Evolutionary conservation across 306 rosid species (phyloP).

Genomic region (Urtica urens): DNA sequence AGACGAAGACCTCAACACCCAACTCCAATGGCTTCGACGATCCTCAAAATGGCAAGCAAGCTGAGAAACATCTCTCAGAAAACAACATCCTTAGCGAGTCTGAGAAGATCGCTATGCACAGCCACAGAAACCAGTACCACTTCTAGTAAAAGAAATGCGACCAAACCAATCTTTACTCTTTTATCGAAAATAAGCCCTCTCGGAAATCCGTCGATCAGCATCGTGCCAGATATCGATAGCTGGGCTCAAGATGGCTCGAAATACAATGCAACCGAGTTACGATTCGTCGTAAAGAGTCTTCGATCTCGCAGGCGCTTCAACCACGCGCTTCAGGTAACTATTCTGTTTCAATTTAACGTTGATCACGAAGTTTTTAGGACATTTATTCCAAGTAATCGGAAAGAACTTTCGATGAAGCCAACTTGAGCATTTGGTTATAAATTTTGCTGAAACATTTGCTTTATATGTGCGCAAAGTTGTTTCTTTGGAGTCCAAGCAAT

Average conservation of each 20-base stretch:
- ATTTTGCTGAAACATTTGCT: not conserved
- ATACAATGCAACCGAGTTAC: slow-evolving; percentile 17
- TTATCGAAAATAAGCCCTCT: slow-evolving; percentile 47
- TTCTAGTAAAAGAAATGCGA: not conserved
- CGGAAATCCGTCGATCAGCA: slow-evolving; percentile 43
- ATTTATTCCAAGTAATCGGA: slow-evolving; percentile 11
- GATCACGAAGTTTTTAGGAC: not conserved
- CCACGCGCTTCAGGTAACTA: slow-evolving; percentile 53
- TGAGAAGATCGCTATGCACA: slow-evolving; percentile 15
- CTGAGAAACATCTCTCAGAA: slow-evolving; percentile 10
- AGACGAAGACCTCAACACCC: not conserved
- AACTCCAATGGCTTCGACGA: slow-evolving; percentile 7
- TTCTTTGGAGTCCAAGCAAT: no score
- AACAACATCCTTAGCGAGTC: not conserved
- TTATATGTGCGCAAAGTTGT: no score
- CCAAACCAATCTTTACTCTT: slow-evolving; percentile 23
- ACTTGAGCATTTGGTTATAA: not conserved
- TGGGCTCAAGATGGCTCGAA: slow-evolving; percentile 40
- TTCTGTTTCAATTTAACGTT: not conserved
- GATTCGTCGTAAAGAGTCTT: slow-evolving; percentile 28
- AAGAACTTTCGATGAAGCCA: not conserved
- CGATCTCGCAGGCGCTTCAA: slow-evolving; percentile 34
- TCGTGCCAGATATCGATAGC: slow-evolving; percentile 41
- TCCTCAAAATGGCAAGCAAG: slow-evolving; percentile 20
- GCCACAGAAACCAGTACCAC: slow-evolving; percentile 11